Base-by-base conservation (phyloP, 2,329 filamentous ascomycete genomes). In the Blumeria graminis region DNA sequence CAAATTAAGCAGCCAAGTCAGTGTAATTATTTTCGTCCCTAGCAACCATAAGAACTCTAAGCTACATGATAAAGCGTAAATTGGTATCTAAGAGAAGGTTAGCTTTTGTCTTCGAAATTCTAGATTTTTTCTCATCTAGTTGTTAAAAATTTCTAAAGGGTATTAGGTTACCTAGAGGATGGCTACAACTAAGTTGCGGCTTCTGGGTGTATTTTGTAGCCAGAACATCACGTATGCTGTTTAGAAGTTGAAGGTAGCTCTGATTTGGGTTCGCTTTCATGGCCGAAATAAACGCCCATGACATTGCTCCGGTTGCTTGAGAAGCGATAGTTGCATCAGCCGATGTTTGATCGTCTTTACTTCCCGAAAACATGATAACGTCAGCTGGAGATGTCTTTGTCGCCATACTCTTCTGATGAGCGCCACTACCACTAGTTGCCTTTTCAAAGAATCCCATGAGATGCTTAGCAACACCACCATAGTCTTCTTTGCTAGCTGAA, bases 281-380 rank as follows among this genome's bases (percentile, higher is more conserved):
- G 22, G 88, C 82, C 1, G 76, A 80, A 68, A 96, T 90, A 68
- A 96, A 96, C 1, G 90, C 90, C 80, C 84, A 94, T 3, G 87
- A 94, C 90, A 96, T 95, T 69, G 90, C 90, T 55, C 90, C 90
- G 0, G 90, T 96, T 28, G 90, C 89, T 70, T 94, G 77, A 56
- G 86, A 58, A 48, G 61, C 78, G 62, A 95, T 94, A 33, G 80
- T 84, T 11, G 90, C 88, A 68, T 96, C 90, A 69, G 86, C 84
- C 58, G 87, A 48, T 36, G 55, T 56, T 51, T 96, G 92, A 59
- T 82, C 79, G 66, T 96, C 92, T 70, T 94, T 95, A 72, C 86
- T 92, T 56, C 90, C 92, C 58, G 86, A 93, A 84, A 88, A 94
- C 86, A 94, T 93, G 66, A 96, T 80, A 38, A 96, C 90, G 69